These are phyloP conservation scores for Pseudocohnilembus persalinus DNA, from an alignment of 169 alveolate species.

Conservation along the genomic window DNA sequence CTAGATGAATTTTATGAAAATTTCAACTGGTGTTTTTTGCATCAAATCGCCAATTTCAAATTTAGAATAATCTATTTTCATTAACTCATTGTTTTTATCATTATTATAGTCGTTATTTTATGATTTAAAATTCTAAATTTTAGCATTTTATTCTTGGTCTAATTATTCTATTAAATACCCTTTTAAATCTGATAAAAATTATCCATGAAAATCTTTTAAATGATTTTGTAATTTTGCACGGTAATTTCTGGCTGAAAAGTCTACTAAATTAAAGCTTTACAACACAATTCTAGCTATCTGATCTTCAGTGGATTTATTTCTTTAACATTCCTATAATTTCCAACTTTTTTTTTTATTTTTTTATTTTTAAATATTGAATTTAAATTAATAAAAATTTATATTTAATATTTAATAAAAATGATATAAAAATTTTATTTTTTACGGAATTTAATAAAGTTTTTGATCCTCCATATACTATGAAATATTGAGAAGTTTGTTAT, in stretches of 20 bases:
- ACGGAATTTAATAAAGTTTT: not conserved
- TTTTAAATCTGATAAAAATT: not conserved
- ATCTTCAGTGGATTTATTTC: conserved; percentile 13
- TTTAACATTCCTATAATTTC: not conserved
- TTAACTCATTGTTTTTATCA: not conserved
- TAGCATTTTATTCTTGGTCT: conserved; percentile 8
- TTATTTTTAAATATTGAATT: too few relatives aligned
- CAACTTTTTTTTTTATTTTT: not conserved
- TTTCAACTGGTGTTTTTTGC: not conserved
- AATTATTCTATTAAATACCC: not conserved
- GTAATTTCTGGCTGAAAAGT: not conserved
- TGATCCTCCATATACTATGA: conserved; percentile 7
- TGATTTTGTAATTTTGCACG: not conserved
- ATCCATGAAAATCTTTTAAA: not conserved
- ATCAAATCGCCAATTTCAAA: not conserved
- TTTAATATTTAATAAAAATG: not conserved
- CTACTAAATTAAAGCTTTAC: not conserved
- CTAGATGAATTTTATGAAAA: conserved; percentile 5
- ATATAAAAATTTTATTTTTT: not conserved
- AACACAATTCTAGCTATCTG: not conserved
- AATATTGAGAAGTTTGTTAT: not conserved
- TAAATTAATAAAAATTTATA: not conserved
- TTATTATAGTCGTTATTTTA: not conserved
- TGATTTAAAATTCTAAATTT: conserved; percentile 1
- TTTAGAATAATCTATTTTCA: not conserved